Evolutionary conservation across 176 grass and related monocot species (phyloP), one percentile per base, ranked within the genome.

Genomic region (Metroxylon sagu): DNA sequence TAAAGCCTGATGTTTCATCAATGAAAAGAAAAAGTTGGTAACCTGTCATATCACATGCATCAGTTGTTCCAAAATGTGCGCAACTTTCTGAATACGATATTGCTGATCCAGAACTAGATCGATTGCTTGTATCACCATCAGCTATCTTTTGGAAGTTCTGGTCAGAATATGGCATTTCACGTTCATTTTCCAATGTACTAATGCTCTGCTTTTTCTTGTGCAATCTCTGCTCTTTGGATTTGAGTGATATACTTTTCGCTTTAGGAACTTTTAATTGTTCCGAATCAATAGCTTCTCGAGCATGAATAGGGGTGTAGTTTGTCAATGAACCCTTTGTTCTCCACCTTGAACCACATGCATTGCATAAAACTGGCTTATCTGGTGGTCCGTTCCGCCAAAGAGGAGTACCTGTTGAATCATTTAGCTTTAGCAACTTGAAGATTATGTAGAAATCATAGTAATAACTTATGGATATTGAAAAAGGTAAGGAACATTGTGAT

Each of bases 291-390:
- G 70, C 69, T 53, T 85, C 84, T 54, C 81, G 81, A 28, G 79
- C 76, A 63, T 97, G 83, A 74, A 97, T 79, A 52, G 92, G 92
- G 18, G 81, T 91, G 57, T 97, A 97, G 67, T 97, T 97, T 68
- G 49, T 49, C 73, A 97, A 73, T 75, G 86, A 90, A 66, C 92
- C 92, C 43, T 97, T 97, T 4, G 87, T 97, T 73, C 92, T 80
- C 84, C 81, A 97, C 62, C 92, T 88, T 4, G 92, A 91, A 56
- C 92, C 92, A 66, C 92, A 97, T 52, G 92, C 92, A 88, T 97
- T 97, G 70, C 92, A 97, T 27, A 97, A 74, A 66, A 97, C 92
- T 50, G 92, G 92, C 63, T 97, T 97, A 62, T 97, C 78, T 62
- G 78, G 54, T 54, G 92, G 92, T 26, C 92, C 92, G 82, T 97